Evolutionary conservation across 495 filamentous ascomycete genomes (phyloP), one percentile per base, ranked within the genome.

Genomic region (Parmelia sp.): DNA sequence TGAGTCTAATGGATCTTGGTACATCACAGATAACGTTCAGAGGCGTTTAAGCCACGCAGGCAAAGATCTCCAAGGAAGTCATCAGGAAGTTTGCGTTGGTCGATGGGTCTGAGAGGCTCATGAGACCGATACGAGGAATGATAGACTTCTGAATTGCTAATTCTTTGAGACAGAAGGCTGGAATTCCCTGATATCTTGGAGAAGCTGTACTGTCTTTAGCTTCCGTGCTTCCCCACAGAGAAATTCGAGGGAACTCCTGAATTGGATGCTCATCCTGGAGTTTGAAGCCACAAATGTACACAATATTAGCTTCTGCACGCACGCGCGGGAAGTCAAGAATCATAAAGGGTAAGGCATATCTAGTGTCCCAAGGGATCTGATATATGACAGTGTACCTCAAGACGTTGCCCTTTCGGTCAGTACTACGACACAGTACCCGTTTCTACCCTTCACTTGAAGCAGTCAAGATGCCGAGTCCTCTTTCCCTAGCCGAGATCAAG

Each of bases 401-500:
- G 23, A 49, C 45, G 8, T 27, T 49, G 1, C 0, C n/a, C 3
- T 17, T 25, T 49, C n/a, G 10, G 8, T 2, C 10, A 23, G 9
- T 49, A n/a, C 45, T 25, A n/a, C 10, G 7, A 11, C 3, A 25
- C n/a, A 49, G 23, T 23, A 12, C 10, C 14, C 42, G 21, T n/a
- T 45, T 37, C 11, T 37, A 5, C 42, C 11, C 21, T 10, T 11
- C 42, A 23, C 21, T 23, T 23, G 19, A 2, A 9, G 0, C 14
- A 35, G 36, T 53, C 27, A 31, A 53, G 25, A 53, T 53, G 49
- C 49, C 49, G 27, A 19, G 14, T 19, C 4, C 27, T 14, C 27
- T 61, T 17, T 51, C 42, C 10, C 44, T 42, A 35, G 7, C 25
- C 19, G 62, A 64, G 40, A 57, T 64, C 27, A 21, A 57, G 15